Percentiles rank a stretch among this genome's conserved stretches.
phyloP scores from a whole-genome alignment of 2,329 filamentous ascomycete genomes.

The Colletotrichum magnum region DNA sequence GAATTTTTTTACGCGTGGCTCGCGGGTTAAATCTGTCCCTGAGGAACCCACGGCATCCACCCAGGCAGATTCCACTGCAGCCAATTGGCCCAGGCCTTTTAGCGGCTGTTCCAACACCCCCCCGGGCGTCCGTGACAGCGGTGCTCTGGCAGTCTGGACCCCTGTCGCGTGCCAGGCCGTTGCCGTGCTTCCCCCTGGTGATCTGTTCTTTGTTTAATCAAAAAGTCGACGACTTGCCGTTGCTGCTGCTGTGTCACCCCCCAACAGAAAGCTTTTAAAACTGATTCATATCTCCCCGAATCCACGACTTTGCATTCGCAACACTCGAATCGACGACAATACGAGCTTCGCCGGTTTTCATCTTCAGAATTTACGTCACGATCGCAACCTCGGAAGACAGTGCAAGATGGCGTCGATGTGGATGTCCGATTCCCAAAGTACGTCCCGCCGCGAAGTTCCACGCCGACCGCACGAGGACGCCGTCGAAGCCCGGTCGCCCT shows the following conservation, averaged over 20 bases:
- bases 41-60: slow-evolving; percentile 4
- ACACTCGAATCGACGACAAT: neutral
- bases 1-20: slow-evolving; percentile 5
- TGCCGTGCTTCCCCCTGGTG: slow-evolving; percentile 36
- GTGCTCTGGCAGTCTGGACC: slow-evolving; percentile 18
- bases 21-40: slow-evolving; percentile 27
- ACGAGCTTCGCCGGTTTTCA: neutral
- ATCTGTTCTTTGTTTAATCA: slow-evolving; percentile 40
- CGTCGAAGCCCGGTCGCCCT: slow-evolving; percentile 1
- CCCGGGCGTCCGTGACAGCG: slow-evolving; percentile 21
- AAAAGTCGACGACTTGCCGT: slow-evolving; percentile 9
- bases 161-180: slow-evolving; percentile 33
- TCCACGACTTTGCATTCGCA: neutral
- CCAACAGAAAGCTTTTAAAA: slow-evolving; percentile 6
- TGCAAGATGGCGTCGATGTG: slow-evolving; percentile 88
- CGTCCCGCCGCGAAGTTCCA: slow-evolving; percentile 51
- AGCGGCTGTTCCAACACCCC: slow-evolving; percentile 3
- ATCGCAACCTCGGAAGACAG: neutral
- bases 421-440: slow-evolving; percentile 96
- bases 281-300: neutral
- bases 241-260: neutral
- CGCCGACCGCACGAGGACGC: slow-evolving; percentile 6
- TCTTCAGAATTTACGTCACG: neutral
- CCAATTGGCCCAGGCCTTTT: slow-evolving; percentile 19
- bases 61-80: neutral